Base-by-base conservation (phyloP, 163 green algal genomes). In the Scenedesmus sp. region DNA sequence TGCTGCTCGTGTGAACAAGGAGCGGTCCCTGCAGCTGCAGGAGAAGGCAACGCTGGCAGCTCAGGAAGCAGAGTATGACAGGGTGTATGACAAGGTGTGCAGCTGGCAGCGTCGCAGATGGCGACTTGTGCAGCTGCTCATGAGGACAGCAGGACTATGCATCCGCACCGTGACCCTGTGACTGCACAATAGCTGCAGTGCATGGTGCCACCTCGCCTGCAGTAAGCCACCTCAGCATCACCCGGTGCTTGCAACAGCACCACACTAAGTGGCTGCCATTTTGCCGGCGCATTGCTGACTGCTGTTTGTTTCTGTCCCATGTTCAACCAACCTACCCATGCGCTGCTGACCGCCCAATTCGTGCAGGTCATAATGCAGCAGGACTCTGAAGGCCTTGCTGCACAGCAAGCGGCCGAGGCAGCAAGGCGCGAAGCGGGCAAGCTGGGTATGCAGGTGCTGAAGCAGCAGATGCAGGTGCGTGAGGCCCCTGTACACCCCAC, bases 381-480 rank as follows among this genome's bases (percentile, higher is more conserved):
- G 46, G 88, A 92, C 78, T 70, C 68, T 35, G 68, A 85, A n/a
- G 88, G 81, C 22, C n/a, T 92, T 44, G 44, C 35, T 4, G 88
- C 88, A 24, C 88, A 92, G 65, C 68, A 89, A 40, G 88, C 81
- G 35, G 82, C 81, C 18, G 88, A 92, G 44, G 49, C 44, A 53
- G 88, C 88, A 18, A 46, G 88, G 65, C 65, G 88, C 20, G 81
- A 88, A 56, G 88, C 88, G 22, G 88, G 81, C 18, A 89, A 85
- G 51, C 65, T 92, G 35, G 88, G 88, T n/a, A 92, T 92, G 81
- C 43, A 95, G 83, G 91, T 96, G 88, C 91, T 97, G 83, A 92
- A 96, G 89, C 90, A 96, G 49, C 95, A 97, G 93, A 95, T 97
- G 90, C 22, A 91, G 89, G 95, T 96, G 89, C 26, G 83, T 12